phyloP scores from a whole-genome alignment of 2,329 filamentous ascomycete genomes.

The Lasiodiplodia theobromae region DNA sequence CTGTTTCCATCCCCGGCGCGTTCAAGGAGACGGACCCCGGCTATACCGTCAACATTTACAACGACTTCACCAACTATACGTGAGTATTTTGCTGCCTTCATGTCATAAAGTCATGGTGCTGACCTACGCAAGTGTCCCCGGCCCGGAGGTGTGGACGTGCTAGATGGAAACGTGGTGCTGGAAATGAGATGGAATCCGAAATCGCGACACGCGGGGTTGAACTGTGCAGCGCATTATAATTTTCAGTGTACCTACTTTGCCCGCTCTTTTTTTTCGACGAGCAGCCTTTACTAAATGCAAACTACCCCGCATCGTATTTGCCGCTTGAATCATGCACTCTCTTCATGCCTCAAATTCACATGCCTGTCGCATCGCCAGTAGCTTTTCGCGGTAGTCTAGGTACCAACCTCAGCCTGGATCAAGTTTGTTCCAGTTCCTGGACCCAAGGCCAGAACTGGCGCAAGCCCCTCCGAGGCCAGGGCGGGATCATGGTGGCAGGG shows the following conservation, averaged over 20 bases:
- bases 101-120: neutral
- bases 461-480: neutral
- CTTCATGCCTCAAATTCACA: neutral
- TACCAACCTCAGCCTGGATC: neutral
- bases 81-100: conserved; percentile 31
- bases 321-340: neutral
- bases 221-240: neutral
- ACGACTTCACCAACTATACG: conserved; percentile 45
- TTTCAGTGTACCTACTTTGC: neutral
- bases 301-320: neutral
- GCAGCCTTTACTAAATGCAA: neutral
- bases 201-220: neutral
- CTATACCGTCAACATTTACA: conserved; percentile 34
- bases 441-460: neutral
- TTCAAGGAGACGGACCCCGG: conserved; percentile 34
- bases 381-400: too few relatives aligned
- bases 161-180: conserved; percentile 32
- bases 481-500: conserved; percentile 14
- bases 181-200: neutral
- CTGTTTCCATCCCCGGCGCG: conserved; percentile 36
- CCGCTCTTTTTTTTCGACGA: neutral
- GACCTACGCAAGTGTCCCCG: conserved; percentile 34
- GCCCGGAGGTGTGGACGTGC: conserved; percentile 47
- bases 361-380: neutral
- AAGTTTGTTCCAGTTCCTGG: neutral